Evolutionary conservation across 1,284 basidiomycete species (phyloP), one percentile per base, ranked within the genome.

Genomic region (Macrocystidia cucumis): DNA sequence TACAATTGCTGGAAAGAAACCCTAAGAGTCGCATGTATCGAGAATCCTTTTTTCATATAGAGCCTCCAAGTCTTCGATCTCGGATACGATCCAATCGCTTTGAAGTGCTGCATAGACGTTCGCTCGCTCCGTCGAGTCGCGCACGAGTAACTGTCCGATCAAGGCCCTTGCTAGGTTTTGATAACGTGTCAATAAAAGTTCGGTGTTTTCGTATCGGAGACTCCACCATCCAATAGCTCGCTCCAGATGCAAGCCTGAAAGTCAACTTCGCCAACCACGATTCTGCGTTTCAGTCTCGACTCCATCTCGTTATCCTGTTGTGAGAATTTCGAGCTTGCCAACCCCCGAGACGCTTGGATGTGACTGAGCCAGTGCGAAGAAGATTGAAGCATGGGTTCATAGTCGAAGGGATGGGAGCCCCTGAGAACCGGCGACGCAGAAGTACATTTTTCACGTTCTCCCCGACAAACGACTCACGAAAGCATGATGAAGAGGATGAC

Each of bases 401-500:
- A 73, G 49, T 87, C 84, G 47, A 86, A 87, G 0, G 83, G 83
- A 55, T 87, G 81, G 29, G 62, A 64, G 31, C 84, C 82, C 37
- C 86, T 83, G 44, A 14, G 14, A 4, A 12, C 11, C 14, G 9
- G 5, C 14, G 28, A 25, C 8, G 29, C 35, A 23, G 38, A 33
- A 26, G 32, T 34, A 12, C 21, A 35, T 40, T 12, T 18, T n/a
- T 31, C 9, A 21, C 2, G 35, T 14, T 23, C 27, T 16, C 25
- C 13, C 11, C 23, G 13, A 26, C 31, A 20, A 33, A 26, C 17
- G 18, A 68, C 81, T 43, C 59, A 87, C 85, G 72, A 71, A 34
- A 90, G 63, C 82, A 90, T 88, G 41, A 86, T 76, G 46, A 78
- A 88, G 37, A 89, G 59, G 35, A 85, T 75, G 2, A 89, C 72